Evolutionary conservation across 2,329 filamentous ascomycete species (phyloP), one percentile per base, ranked within the genome.

Genomic region (Trichoderma breve): DNA sequence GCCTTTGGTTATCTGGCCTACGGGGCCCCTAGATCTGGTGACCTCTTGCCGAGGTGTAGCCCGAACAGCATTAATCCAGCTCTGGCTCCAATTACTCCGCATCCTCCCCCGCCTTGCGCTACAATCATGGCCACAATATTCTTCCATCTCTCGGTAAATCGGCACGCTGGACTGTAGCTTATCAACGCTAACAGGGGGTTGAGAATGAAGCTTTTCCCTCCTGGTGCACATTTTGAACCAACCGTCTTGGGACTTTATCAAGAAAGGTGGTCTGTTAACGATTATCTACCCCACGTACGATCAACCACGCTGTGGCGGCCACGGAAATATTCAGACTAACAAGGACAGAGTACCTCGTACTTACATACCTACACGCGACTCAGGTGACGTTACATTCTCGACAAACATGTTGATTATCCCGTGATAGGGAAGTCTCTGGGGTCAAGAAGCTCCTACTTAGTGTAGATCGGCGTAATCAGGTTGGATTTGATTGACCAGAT

Each of bases 311-410:
- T 11, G 21, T 36, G 32, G n/a, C 32, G 36, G 65, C 30, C 26
- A 60, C 65, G 26, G 65, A 60, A 57, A 51, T 47, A 47, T 24
- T 34, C 21, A 58, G 24, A 60, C 43, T 47, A 47, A 39, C 36
- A 39, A 39, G 36, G 36, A 39, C 36, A 6, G 15, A 39, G 36
- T 39, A 18, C 36, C 36, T 39, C 43, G 34, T 58, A 68, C 64
- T 32, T 36, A 30, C 57, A 26, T 63, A 18, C 32, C 3, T 39
- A 60, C 26, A 60, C 11, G n/a, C 36, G 32, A 28, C 65, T 68
- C 65, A 60, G 34, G 65, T 68, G 65, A 68, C 65, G 65, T 68
- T 68, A 68, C 65, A 68, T 47, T 28, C 7, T 68, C n/a, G n/a
- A 60, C 28, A 11, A 12, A 11, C 11, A 32, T 26, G 7, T 34